Evolutionary conservation across 2,329 filamentous ascomycete genomes (phyloP).

Genomic region (Clarireedia hainanense): DNA sequence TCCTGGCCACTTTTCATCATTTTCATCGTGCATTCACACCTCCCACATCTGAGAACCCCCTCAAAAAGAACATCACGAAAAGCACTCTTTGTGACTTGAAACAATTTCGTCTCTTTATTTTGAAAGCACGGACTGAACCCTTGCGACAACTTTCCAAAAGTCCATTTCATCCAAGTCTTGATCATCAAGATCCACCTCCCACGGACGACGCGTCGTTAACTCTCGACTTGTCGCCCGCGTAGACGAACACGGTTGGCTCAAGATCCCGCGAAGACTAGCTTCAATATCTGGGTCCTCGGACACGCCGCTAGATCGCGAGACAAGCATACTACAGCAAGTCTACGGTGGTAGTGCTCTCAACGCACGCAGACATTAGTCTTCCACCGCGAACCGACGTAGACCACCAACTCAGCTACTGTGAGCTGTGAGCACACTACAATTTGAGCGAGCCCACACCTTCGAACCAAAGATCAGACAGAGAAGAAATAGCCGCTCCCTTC

Average conservation of each 20-base stretch:
- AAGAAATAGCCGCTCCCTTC: slow-evolving; percentile 7
- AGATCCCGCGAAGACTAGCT: background rate
- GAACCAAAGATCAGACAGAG: slow-evolving; percentile 22
- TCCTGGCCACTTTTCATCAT: background rate
- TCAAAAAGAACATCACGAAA: background rate
- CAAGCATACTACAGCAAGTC: background rate
- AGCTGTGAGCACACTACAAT: background rate
- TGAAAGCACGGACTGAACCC: background rate
- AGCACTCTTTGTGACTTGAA: background rate
- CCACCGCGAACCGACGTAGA: slow-evolving; percentile 9
- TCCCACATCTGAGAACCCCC: background rate
- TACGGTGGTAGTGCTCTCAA: too few species aligned
- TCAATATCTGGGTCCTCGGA: background rate
- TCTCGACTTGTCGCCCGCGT: background rate
- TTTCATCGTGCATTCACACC: background rate
- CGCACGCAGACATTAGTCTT: too few species aligned
- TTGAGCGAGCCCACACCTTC: slow-evolving; percentile 9
- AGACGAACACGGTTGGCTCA: background rate
- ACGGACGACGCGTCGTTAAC: background rate
- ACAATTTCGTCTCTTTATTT: background rate
- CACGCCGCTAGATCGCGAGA: background rate
- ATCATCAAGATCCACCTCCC: background rate
- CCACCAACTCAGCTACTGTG: slow-evolving; percentile 3
- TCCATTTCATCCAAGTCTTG: background rate
- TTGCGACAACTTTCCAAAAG: background rate